Percentiles rank a stretch among this genome's conserved stretches.
phyloP scores from a whole-genome alignment of 352 stramenopile species.

The Phytophthora hibernalis region DNA sequence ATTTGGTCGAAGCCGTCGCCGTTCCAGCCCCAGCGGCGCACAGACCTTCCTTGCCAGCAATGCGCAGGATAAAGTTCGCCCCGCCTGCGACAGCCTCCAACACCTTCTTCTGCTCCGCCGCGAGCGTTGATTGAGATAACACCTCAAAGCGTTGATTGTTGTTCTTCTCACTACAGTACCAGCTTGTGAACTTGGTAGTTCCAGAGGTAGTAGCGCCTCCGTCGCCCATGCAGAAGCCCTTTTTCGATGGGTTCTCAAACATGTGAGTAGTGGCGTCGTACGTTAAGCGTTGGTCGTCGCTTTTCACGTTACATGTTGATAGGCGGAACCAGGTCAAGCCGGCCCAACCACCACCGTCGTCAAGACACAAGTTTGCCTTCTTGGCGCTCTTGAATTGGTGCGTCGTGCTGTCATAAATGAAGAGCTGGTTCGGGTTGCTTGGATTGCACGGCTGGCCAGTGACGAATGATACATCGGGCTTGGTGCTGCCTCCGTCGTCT shows the following conservation, averaged over 20 bases:
- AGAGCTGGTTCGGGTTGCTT: slow-evolving; percentile 27
- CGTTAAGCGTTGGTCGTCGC: not conserved
- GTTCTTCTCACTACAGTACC: slow-evolving; percentile 11
- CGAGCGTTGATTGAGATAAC: slow-evolving; percentile 1
- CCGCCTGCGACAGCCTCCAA: slow-evolving; percentile 5
- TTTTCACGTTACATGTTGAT: not conserved
- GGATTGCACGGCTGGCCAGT: slow-evolving; percentile 21
- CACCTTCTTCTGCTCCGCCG: not conserved
- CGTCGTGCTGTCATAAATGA: slow-evolving; percentile 23
- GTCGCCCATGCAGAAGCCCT: not conserved
- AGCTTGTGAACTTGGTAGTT: not conserved
- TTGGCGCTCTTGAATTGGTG: slow-evolving; percentile 21
- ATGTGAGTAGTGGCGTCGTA: not conserved
- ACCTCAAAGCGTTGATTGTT: slow-evolving; percentile 17
- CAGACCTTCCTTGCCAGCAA: slow-evolving; percentile 16
- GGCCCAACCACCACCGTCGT: slow-evolving; percentile 17
- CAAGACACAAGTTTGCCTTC: slow-evolving; percentile 23
- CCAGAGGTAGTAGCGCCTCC: not conserved
- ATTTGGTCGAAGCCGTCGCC: slow-evolving; percentile 3
- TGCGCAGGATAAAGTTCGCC: slow-evolving; percentile 14
- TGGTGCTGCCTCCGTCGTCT: slow-evolving; percentile 27
- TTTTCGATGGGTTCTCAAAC: not conserved
- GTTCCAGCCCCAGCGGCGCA: slow-evolving; percentile 10
- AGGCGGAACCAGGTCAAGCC: slow-evolving; percentile 8
- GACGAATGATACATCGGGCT: slow-evolving; percentile 11